Evolutionary conservation across 495 filamentous ascomycete species (phyloP).

Genomic region (Aeminium ludgeri): DNA sequence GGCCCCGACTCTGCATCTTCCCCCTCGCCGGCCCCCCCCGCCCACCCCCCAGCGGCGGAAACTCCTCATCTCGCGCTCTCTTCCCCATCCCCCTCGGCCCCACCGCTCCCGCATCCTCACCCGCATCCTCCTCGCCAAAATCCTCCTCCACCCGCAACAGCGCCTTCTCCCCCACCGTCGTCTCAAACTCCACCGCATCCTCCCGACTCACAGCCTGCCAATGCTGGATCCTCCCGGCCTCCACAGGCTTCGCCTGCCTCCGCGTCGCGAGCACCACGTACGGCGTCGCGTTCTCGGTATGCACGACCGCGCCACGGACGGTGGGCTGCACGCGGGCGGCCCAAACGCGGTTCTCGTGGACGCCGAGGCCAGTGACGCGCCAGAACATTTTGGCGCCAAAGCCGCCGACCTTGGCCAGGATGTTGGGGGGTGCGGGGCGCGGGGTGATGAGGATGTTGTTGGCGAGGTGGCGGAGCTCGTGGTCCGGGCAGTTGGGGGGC

Average conservation of each 20-base stretch:
- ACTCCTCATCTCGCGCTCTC: constrained; percentile 36
- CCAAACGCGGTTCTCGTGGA: constrained; percentile 68
- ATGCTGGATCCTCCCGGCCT: constrained; percentile 64
- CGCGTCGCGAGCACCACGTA: constrained; percentile 26
- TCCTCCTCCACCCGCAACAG: constrained; percentile 65
- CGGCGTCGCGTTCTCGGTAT: constrained; percentile 48
- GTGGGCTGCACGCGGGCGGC: constrained; percentile 56
- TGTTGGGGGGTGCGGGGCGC: constrained; percentile 44
- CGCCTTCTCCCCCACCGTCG: constrained; percentile 70
- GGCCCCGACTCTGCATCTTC: background rate
- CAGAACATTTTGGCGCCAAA: constrained; percentile 66
- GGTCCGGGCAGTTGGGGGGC: constrained; percentile 37
- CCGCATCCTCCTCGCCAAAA: constrained; percentile 35
- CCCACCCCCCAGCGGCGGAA: constrained; percentile 15
- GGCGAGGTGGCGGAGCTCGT: constrained; percentile 64
- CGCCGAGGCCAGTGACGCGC: constrained; percentile 60
- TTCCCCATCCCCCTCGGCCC: constrained; percentile 37
- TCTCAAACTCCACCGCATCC: constrained; percentile 54
- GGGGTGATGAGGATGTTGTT: constrained; percentile 84
- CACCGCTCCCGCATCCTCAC: constrained; percentile 39
- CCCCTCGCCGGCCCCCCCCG: constrained; percentile 7
- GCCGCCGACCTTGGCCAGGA: constrained; percentile 70
- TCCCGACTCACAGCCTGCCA: constrained; percentile 58
- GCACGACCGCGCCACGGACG: constrained; percentile 33
- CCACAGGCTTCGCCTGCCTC: constrained; percentile 54